Base-by-base conservation (phyloP, 2,329 filamentous ascomycete genomes). In the Ramularia endophylla region DNA sequence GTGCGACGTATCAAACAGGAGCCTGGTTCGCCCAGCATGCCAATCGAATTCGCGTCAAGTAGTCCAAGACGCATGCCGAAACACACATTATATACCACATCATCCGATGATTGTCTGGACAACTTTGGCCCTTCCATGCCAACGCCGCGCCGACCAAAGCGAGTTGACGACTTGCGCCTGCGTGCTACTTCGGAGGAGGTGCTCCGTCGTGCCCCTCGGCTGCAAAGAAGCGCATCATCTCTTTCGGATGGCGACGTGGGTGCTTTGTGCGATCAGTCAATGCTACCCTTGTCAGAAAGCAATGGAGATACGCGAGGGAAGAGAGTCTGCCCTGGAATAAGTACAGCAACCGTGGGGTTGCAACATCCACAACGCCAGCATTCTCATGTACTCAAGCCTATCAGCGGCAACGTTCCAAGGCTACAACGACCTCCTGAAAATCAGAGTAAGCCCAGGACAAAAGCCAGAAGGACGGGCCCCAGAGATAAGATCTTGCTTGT, bases 21-120 rank as follows among this genome's bases (percentile, higher is more conserved):
- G 38, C 47, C 44, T 5, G 47, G 46, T 8, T 56, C 53, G 18
- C 51, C 53, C 3, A 35, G 48, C 27, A 31, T 32, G 15, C 48
- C 56, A 6, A 54, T 65, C 27, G 57, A 53, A 36, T 67, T 67
- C 43, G 64, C 66, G 12, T 46, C 39, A 36, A 65, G 63, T 36
- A 68, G 65, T 43, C 59, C 63, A 16, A 55, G 39, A 20, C 15
- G 28, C 12, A 31, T 22, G 7, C 35, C 31, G 11, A 27, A 44
- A n/a, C 53, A 47, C 8, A 47, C 59, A 13, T 31, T 54, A 4
- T 60, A 61, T 8, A 63, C 54, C 6, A 63, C 68, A 41, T 69
- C 65, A 2, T 63, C 71, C 22, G 69, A 73, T 50, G 22, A 25
- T 25, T 25, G 22, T 34, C 58, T 73, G 2, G 69, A 72, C 44